phyloP scores from a whole-genome alignment of 2,329 filamentous ascomycete species.

The Elsinoe arachidis region DNA sequence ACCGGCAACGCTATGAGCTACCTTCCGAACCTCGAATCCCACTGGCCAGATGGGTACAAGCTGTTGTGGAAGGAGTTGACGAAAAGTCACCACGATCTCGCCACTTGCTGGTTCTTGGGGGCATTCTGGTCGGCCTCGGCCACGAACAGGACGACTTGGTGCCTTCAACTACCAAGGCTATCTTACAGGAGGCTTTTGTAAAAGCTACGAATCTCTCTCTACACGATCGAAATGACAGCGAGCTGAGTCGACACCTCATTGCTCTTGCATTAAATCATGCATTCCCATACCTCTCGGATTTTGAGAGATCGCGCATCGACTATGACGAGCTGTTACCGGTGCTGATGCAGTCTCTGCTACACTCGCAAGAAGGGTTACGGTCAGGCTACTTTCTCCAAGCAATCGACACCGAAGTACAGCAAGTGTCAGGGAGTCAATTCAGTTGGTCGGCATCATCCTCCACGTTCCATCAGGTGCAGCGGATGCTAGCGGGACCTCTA shows the following conservation, averaged over 20 bases:
- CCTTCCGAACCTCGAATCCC: slow-evolving; percentile 23
- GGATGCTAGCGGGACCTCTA: slow-evolving; percentile 52
- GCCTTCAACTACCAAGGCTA: slow-evolving; percentile 54
- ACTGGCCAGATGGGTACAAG: slow-evolving; percentile 50
- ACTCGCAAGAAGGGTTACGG: slow-evolving; percentile 63
- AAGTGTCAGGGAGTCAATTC: slow-evolving; percentile 46
- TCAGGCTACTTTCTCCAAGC: slow-evolving; percentile 65
- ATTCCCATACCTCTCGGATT: slow-evolving; percentile 61
- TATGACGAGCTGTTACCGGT: slow-evolving; percentile 62
- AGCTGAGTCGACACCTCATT: slow-evolving; percentile 42
- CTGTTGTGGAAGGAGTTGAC: slow-evolving; percentile 51
- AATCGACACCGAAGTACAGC: slow-evolving; percentile 58
- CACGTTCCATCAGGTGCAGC: slow-evolving; percentile 53
- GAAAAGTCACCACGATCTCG: slow-evolving; percentile 64
- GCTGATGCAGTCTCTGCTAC: slow-evolving; percentile 58
- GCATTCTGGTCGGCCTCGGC: slow-evolving; percentile 69
- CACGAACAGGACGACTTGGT: slow-evolving; percentile 54
- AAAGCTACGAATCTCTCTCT: slow-evolving; percentile 70
- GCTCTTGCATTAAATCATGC: slow-evolving; percentile 67
- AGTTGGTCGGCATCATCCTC: slow-evolving; percentile 53
- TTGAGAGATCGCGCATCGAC: slow-evolving; percentile 51
- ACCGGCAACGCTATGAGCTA: slow-evolving; percentile 20
- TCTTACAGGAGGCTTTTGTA: slow-evolving; percentile 64
- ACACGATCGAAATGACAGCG: slow-evolving; percentile 44
- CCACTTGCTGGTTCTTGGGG: slow-evolving; percentile 71